Base-by-base conservation (phyloP, 2,329 filamentous ascomycete genomes). In the Blastomyces silverae region DNA sequence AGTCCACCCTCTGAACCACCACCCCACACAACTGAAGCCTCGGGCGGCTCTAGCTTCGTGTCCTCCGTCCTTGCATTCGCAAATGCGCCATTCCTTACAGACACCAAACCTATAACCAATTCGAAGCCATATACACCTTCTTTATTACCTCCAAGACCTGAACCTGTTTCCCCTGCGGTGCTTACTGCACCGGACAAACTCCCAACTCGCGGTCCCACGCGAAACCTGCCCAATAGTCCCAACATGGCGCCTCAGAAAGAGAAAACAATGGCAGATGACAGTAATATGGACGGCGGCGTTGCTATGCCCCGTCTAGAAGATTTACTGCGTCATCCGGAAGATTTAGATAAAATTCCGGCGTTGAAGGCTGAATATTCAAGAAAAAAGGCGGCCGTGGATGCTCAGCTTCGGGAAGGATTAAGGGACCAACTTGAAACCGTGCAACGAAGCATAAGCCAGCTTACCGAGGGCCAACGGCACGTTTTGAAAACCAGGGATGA, bases 401-500 rank as follows among this genome's bases (percentile, higher is more conserved):
- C 88, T 62, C 92, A 96, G 80, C 87, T 99, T 64, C 90, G 92
- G 69, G 87, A 87, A 76, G 92, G 91, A 48, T 84, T 97, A 69
- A 88, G 90, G 71, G 92, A 96, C 73, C 94, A 99, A 82, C 85
- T 99, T 65, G 91, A 96, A 79, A 89, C 92, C 64, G 97, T 94
- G 13, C 93, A 97, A 79, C 85, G 89, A 70, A 94, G 94, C 76
- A 96, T 99, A 87, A 89, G 81, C 69, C 90, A 90, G 67, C 88
- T 99, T 69, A 87, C 86, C 56, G 92, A 97, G 74, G 92, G 92
- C 64, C 92, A 97, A 78, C 90, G 92, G 76, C 91, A 91, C 67
- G 90, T 99, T 46, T 89, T 91, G 74, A 86, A 89, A 71, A 97
- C 97, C 79, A 96, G 96, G 78, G 93, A 97, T 70, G 94, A 99